These are phyloP conservation scores for Phaeophleospora eucalypticola DNA, from an alignment of 2,329 filamentous ascomycete genomes.

Conservation along the genomic window DNA sequence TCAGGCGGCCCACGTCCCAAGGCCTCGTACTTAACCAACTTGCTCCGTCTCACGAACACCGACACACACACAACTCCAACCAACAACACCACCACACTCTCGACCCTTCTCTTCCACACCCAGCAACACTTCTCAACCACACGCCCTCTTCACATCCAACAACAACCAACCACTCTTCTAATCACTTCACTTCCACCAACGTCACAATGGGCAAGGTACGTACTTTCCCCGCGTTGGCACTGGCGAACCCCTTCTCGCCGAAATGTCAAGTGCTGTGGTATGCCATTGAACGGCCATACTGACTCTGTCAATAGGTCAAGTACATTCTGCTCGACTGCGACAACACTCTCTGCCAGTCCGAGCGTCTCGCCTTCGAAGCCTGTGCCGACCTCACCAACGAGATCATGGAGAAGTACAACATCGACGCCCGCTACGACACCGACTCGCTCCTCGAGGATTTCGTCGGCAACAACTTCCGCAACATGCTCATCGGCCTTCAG, in stretches of 20 bases:
- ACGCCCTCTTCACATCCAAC: background rate
- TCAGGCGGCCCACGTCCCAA: too few relatives aligned
- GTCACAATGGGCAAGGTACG: slow-evolving; percentile 28
- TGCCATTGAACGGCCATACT: slow-evolving; percentile 5
- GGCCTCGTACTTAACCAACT: too few relatives aligned
- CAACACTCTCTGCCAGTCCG: slow-evolving; percentile 91
- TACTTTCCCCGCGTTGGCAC: slow-evolving; percentile 6
- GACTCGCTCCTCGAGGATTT: slow-evolving; percentile 77
- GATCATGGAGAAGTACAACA: slow-evolving; percentile 65
- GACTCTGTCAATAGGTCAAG: slow-evolving; percentile 34
- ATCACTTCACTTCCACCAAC: slow-evolving; percentile 8
- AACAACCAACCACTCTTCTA: background rate
- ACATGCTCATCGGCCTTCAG: slow-evolving; percentile 77
- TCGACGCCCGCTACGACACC: slow-evolving; percentile 69
- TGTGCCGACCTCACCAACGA: slow-evolving; percentile 86
- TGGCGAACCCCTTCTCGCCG: slow-evolving; percentile 3
- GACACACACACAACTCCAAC: slow-evolving; percentile 2
- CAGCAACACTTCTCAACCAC: background rate
- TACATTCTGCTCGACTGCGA: slow-evolving; percentile 58
- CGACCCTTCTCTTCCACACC: too few relatives aligned
- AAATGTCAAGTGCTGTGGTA: background rate
- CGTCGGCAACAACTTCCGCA: slow-evolving; percentile 90
- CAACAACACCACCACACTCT: slow-evolving; percentile 3
- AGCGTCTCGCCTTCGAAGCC: slow-evolving; percentile 85
- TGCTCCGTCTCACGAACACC: slow-evolving; percentile 1